These are phyloP conservation scores for Saccharata proteae DNA, from an alignment of 2,329 filamentous ascomycete genomes.

Conservation along the genomic window DNA sequence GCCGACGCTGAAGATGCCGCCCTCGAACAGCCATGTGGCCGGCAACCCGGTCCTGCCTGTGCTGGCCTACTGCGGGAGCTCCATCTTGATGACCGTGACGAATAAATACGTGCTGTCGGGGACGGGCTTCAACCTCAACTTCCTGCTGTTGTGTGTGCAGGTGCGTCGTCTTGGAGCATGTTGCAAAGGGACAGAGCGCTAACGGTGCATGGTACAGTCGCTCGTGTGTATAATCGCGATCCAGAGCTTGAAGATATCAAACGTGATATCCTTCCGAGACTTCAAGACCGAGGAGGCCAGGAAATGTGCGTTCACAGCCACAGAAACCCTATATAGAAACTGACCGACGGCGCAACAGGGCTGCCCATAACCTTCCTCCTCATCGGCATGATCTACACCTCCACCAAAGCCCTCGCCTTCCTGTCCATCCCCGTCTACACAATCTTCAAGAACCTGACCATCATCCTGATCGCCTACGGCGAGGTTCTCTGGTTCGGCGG, in stretches of 20 bases:
- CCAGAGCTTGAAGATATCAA: conserved; percentile 64
- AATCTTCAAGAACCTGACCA: conserved; percentile 99
- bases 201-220: conserved; percentile 47
- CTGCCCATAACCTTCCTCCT: conserved; percentile 92
- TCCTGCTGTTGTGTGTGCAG: conserved; percentile 87
- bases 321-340: too few relatives aligned
- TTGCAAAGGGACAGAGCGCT: conserved; percentile 11
- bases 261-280: conserved; percentile 69
- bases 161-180: conserved; percentile 49
- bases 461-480: conserved; percentile 95
- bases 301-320: conserved; percentile 55
- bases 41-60: conserved; percentile 74
- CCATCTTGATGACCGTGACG: conserved; percentile 99
- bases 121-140: conserved; percentile 85
- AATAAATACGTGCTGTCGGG: conserved; percentile 98
- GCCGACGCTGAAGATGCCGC: conserved; percentile 38
- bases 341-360: conserved; percentile 54
- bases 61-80: conserved; percentile 81
- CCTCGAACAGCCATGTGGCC: conserved; percentile 35
- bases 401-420: conserved; percentile 89
- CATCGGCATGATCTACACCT: conserved; percentile 98
- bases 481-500: conserved; percentile 98
- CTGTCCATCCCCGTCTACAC: conserved; percentile 98
- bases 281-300: conserved; percentile 84
- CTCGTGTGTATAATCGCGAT: conserved; percentile 82